Evolutionary conservation across 768 basidiomycete species (phyloP).

Genomic region (Panaeolus cyanescens): DNA sequence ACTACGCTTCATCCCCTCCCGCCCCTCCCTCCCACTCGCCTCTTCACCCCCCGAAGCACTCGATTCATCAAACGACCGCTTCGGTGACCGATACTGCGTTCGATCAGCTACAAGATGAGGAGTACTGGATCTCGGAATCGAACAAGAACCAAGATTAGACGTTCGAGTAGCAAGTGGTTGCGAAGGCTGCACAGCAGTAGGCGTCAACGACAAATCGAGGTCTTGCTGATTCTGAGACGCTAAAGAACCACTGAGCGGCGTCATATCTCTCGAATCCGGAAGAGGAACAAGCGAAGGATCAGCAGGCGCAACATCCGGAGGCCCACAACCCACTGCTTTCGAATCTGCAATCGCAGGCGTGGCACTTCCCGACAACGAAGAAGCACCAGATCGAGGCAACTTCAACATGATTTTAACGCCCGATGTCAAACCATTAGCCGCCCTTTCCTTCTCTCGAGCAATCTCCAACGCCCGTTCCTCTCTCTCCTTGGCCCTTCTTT

Average conservation of each 20-base stretch:
- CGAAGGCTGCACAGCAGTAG: neutral
- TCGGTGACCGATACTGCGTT: slow-evolving; percentile 26
- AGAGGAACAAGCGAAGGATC: slow-evolving; percentile 23
- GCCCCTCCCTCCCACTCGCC: slow-evolving; percentile 1
- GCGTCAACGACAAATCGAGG: neutral
- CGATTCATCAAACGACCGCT: slow-evolving; percentile 38
- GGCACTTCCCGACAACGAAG: slow-evolving; percentile 13
- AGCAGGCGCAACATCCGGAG: neutral
- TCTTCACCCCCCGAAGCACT: slow-evolving; percentile 14
- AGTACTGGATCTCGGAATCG: slow-evolving; percentile 9
- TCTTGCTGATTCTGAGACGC: neutral
- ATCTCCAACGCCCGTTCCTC: slow-evolving; percentile 19
- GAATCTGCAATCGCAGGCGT: slow-evolving; percentile 5
- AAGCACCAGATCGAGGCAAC: slow-evolving; percentile 6
- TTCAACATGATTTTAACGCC: slow-evolving; percentile 28
- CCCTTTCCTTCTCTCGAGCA: slow-evolving; percentile 14
- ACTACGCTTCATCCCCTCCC: slow-evolving; percentile 3
- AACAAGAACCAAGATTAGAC: neutral
- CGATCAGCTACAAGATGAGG: slow-evolving; percentile 15
- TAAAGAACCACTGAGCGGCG: slow-evolving; percentile 16
- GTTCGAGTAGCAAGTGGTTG: neutral
- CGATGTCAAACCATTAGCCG: neutral
- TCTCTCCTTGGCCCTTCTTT: slow-evolving; percentile 17
- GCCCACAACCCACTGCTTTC: no score
- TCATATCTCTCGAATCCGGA: slow-evolving; percentile 23